A percentile compares a stretch with the other conserved stretches of the same genome.
These are phyloP conservation scores for Aspergillus ostianus DNA, from an alignment of 495 filamentous ascomycete genomes.

Conservation along the genomic window DNA sequence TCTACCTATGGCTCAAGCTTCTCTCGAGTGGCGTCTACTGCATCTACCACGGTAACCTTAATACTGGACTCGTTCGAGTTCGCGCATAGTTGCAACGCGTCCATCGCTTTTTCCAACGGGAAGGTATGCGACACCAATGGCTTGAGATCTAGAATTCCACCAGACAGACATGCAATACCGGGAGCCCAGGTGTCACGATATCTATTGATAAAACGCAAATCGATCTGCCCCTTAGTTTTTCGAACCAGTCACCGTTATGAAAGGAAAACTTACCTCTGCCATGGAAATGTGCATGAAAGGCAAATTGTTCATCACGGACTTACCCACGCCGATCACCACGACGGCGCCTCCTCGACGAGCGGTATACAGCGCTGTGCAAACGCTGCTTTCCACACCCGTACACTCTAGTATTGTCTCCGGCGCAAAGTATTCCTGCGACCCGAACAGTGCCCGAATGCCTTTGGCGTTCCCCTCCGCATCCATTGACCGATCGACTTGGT, in stretches of 20 bases:
- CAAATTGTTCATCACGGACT: conserved; percentile 58
- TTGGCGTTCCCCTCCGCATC: conserved; percentile 51
- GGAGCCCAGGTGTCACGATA: conserved; percentile 63
- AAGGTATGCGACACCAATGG: conserved; percentile 69
- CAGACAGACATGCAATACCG: conserved; percentile 44
- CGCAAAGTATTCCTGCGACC: conserved; percentile 46
- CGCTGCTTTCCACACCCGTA: conserved; percentile 60
- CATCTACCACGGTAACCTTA: conserved; percentile 60
- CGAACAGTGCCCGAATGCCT: conserved; percentile 53
- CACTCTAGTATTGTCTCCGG: conserved; percentile 61
- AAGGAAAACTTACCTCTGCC: conserved; percentile 40
- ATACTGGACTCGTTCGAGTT: conserved; percentile 51
- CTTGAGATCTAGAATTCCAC: conserved; percentile 57
- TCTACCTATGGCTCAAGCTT: not conserved
- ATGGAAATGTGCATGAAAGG: conserved; percentile 68
- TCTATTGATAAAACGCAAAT: conserved; percentile 63
- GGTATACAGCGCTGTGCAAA: conserved; percentile 54
- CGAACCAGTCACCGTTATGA: not conserved
- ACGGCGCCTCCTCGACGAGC: conserved; percentile 57
- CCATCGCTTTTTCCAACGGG: conserved; percentile 53
- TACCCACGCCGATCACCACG: conserved; percentile 64
- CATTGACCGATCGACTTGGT: conserved; percentile 45
- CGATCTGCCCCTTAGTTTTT: conserved; percentile 42
- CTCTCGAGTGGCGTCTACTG: conserved; percentile 35
- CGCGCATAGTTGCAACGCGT: conserved; percentile 52